phyloP scores from a whole-genome alignment of 2,329 filamentous ascomycete species.

The Curvularia sp. region DNA sequence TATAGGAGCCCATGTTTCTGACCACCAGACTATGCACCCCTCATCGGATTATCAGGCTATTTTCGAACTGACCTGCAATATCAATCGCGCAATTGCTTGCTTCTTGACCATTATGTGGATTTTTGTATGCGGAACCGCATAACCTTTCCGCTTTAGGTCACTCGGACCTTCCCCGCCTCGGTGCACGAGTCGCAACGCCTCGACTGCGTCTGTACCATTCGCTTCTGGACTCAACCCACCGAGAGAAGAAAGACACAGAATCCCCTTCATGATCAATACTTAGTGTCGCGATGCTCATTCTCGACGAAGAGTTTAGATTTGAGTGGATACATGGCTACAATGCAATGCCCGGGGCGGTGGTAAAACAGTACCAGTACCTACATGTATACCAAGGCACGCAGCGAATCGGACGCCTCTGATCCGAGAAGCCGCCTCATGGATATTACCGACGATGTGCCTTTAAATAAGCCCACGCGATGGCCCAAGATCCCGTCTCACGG shows the following conservation, averaged over 20 bases:
- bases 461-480: neutral
- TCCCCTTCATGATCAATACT: neutral
- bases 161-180: conserved; percentile 21
- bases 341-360: neutral
- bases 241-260: neutral
- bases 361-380: neutral
- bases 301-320: neutral
- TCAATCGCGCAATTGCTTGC: conserved; percentile 19
- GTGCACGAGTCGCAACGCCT: neutral
- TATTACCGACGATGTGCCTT: neutral
- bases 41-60: conserved; percentile 21
- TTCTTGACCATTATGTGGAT: conserved; percentile 17
- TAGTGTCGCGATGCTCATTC: neutral
- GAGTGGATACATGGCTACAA: neutral
- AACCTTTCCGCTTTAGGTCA: conserved; percentile 23
- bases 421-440: neutral
- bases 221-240: neutral
- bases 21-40: conserved; percentile 10
- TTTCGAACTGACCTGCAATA: conserved; percentile 7
- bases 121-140: conserved; percentile 24
- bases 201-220: neutral
- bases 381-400: neutral
- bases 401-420: neutral
- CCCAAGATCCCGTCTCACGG: neutral
- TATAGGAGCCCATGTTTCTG: neutral